These are phyloP conservation scores for Solanum etuberosum DNA, from an alignment of 257 asterid genomes.

Conservation along the genomic window DNA sequence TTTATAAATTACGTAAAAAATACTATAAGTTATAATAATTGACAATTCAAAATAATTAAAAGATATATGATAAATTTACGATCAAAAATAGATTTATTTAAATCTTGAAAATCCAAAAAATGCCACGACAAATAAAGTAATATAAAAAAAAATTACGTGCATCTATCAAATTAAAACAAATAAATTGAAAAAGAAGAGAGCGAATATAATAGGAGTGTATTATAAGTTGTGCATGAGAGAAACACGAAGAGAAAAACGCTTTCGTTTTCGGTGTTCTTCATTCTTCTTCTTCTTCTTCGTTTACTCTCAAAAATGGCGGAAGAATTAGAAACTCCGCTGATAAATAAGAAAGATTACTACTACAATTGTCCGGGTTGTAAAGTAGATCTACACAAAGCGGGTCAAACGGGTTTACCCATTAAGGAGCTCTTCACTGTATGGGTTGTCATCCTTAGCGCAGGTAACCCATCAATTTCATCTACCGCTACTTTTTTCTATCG, in stretches of 20 bases:
- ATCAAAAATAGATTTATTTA: too few relatives aligned
- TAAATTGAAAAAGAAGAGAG: too few relatives aligned
- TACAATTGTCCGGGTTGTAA: slow-evolving; percentile 56
- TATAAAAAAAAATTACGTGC: too few relatives aligned
- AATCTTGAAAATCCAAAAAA: too few relatives aligned
- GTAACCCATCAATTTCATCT: slow-evolving; percentile 9
- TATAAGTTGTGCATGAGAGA: background rate
- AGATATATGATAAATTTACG: too few relatives aligned
- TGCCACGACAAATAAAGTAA: too few relatives aligned
- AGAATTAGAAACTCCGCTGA: slow-evolving; percentile 15
- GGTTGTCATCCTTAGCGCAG: slow-evolving; percentile 38
- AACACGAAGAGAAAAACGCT: background rate
- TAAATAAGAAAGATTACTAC: slow-evolving; percentile 11
- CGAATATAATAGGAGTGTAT: accelerated
- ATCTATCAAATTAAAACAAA: too few relatives aligned
- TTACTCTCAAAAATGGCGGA: background rate
- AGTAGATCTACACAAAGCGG: slow-evolving; percentile 29
- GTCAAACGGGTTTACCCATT: slow-evolving; percentile 33
- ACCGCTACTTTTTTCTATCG: background rate
- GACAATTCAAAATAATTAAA: too few relatives aligned
- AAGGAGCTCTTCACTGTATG: slow-evolving; percentile 38
- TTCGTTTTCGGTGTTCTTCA: background rate
- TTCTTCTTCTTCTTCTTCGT: background rate
- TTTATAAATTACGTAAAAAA: too few relatives aligned
- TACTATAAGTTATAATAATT: too few relatives aligned